Percentiles rank a stretch among this genome's conserved stretches.
These are phyloP conservation scores for Trifolium subterraneum DNA, from an alignment of 306 rosid genomes.

Conservation along the genomic window DNA sequence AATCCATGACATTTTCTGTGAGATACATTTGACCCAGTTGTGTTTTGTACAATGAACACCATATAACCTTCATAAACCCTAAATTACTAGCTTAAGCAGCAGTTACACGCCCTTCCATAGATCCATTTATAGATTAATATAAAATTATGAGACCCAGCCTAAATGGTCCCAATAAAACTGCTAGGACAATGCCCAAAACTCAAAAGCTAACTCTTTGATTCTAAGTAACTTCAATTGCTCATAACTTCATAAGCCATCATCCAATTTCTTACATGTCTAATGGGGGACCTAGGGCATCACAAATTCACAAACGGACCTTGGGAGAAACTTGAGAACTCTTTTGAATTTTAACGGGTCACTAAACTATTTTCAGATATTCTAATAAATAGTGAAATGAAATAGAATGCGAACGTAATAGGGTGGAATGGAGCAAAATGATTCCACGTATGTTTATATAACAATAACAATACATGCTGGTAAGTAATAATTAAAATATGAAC, in stretches of 20 bases:
- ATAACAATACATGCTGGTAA: background rate
- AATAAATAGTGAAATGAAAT: background rate
- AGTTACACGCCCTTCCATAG: slow-evolving; percentile 17
- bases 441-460: background rate
- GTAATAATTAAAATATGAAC: background rate
- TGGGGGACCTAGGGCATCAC: background rate
- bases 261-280: slow-evolving; percentile 15
- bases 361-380: background rate
- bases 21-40: background rate
- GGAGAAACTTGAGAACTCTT: background rate
- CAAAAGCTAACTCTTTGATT: slow-evolving; percentile 25
- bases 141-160: slow-evolving; percentile 12
- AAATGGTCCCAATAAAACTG: background rate
- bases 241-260: background rate
- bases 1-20: background rate
- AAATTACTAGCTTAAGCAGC: background rate
- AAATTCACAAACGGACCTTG: background rate
- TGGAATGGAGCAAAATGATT: background rate
- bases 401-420: background rate
- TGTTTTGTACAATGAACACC: background rate
- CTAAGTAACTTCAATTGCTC: background rate
- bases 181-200: background rate
- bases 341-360: slow-evolving; percentile 10
- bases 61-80: slow-evolving; percentile 6
- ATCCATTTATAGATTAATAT: slow-evolving; percentile 24